phyloP scores from a whole-genome alignment of 768 basidiomycete species.

The Dacryopinax spathularia region DNA sequence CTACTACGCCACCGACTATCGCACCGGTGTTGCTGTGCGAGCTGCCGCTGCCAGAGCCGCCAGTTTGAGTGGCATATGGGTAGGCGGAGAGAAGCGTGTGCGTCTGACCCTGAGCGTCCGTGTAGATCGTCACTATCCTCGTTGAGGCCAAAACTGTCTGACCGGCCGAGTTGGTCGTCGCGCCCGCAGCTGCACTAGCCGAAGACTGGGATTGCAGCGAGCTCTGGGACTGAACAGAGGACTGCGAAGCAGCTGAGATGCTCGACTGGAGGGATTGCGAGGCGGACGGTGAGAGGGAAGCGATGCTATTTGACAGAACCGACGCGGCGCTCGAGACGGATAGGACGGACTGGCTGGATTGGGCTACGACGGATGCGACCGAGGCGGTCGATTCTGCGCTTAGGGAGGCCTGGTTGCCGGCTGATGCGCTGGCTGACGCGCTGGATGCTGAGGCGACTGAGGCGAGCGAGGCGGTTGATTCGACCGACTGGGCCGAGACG shows the following conservation, averaged over 20 bases:
- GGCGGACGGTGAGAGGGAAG: background rate
- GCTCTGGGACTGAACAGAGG: no score
- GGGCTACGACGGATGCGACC: background rate
- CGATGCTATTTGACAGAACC: background rate
- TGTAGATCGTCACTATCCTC: background rate
- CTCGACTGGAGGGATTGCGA: background rate
- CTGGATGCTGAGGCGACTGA: background rate
- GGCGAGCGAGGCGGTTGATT: background rate
- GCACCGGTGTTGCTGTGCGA: slow-evolving; percentile 23
- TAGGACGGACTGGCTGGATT: background rate
- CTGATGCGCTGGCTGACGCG: no score
- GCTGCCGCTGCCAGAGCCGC: background rate
- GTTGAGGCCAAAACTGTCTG: background rate
- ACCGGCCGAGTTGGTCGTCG: background rate
- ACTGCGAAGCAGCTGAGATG: background rate
- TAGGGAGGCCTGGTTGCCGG: background rate
- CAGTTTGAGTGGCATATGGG: background rate
- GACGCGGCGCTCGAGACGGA: background rate
- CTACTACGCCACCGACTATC: slow-evolving; percentile 41
- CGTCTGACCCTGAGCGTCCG: background rate
- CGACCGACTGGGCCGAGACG: background rate
- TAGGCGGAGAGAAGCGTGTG: background rate
- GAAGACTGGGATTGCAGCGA: no score
- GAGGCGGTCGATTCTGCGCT: background rate
- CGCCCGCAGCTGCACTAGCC: background rate